Evolutionary conservation across 2,329 filamentous ascomycete species (phyloP).

Genomic region (Pseudogymnoascus sp.): DNA sequence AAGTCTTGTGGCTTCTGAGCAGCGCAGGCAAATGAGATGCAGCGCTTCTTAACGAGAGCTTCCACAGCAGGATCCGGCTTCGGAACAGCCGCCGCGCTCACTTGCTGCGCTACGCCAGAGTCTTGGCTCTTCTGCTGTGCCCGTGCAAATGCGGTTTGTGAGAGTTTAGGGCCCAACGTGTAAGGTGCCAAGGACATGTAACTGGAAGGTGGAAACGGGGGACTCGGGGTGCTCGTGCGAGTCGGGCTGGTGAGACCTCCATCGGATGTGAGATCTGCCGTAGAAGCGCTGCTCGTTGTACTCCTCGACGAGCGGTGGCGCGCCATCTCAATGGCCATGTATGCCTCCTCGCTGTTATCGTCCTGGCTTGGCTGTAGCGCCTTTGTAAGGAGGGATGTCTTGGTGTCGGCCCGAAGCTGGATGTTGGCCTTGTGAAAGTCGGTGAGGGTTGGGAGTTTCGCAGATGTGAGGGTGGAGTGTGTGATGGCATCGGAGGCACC

Average conservation of each 20-base stretch:
- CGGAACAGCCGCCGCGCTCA: slow-evolving; percentile 22
- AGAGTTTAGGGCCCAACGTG: slow-evolving; percentile 20
- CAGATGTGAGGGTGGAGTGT: not conserved
- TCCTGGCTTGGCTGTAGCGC: slow-evolving; percentile 65
- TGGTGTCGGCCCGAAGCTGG: slow-evolving; percentile 45
- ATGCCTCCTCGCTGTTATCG: slow-evolving; percentile 34
- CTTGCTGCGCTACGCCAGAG: slow-evolving; percentile 20
- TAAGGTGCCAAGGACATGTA: slow-evolving; percentile 32
- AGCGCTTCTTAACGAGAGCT: slow-evolving; percentile 67
- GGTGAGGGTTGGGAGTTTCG: slow-evolving; percentile 13
- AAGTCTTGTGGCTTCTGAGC: slow-evolving; percentile 40
- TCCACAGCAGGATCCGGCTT: slow-evolving; percentile 50
- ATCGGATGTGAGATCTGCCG: slow-evolving; percentile 89
- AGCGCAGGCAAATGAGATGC: slow-evolving; percentile 82
- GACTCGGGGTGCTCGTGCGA: slow-evolving; percentile 80
- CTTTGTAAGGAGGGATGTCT: slow-evolving; percentile 79
- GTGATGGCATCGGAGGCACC: slow-evolving; percentile 9
- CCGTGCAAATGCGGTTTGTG: slow-evolving; percentile 12
- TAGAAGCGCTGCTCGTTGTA: slow-evolving; percentile 72
- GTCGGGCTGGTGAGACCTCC: slow-evolving; percentile 84
- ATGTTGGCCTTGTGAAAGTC: slow-evolving; percentile 30
- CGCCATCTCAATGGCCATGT: slow-evolving; percentile 32
- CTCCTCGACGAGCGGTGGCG: slow-evolving; percentile 56
- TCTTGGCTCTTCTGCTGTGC: slow-evolving; percentile 2
- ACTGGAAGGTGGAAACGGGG: slow-evolving; percentile 59